A percentile compares a stretch with the other conserved stretches of the same genome.
Evolutionary conservation across 345 rosid genomes (phyloP).

Genomic region (Heritiera fomes): DNA sequence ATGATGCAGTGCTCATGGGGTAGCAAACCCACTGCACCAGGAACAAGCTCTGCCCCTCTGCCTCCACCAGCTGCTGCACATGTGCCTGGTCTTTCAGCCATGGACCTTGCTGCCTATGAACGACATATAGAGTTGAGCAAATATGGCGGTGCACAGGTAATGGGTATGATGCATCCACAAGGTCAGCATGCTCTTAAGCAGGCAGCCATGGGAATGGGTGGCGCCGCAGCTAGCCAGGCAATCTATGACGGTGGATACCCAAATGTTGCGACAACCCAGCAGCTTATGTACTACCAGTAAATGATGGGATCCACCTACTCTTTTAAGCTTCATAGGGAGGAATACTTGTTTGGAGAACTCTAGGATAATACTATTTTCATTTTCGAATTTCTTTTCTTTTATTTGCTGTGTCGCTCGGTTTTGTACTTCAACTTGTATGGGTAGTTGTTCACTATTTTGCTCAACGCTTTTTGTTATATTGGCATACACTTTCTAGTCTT

Average conservation of each 20-base stretch:
- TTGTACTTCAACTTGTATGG: neutral
- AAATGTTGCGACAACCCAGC: slow-evolving; percentile 73
- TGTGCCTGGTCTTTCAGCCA: slow-evolving; percentile 56
- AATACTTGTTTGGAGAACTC: slow-evolving; percentile 19
- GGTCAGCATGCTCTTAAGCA: slow-evolving; percentile 79
- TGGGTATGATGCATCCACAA: slow-evolving; percentile 77
- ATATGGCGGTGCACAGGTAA: slow-evolving; percentile 60
- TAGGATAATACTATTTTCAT: neutral
- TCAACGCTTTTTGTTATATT: no score
- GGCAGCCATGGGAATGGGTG: slow-evolving; percentile 70
- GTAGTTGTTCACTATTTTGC: neutral
- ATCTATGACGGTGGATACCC: slow-evolving; percentile 84
- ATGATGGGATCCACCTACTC: slow-evolving; percentile 1
- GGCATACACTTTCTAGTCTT: no score
- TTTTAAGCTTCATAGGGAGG: slow-evolving; percentile 10
- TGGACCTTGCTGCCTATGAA: slow-evolving; percentile 63
- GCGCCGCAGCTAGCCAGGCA: slow-evolving; percentile 67
- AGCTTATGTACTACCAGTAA: slow-evolving; percentile 83
- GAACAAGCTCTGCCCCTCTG: slow-evolving; percentile 78
- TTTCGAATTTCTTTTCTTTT: neutral
- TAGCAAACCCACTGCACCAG: slow-evolving; percentile 86
- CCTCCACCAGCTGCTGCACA: slow-evolving; percentile 68
- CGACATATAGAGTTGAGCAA: slow-evolving; percentile 67
- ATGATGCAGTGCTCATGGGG: slow-evolving; percentile 88
- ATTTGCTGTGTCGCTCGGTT: neutral